Percentiles rank a stretch among this genome's conserved stretches.
These are phyloP conservation scores for Eucalyptus sp. DNA, from an alignment of 345 rosid genomes.

Conservation along the genomic window DNA sequence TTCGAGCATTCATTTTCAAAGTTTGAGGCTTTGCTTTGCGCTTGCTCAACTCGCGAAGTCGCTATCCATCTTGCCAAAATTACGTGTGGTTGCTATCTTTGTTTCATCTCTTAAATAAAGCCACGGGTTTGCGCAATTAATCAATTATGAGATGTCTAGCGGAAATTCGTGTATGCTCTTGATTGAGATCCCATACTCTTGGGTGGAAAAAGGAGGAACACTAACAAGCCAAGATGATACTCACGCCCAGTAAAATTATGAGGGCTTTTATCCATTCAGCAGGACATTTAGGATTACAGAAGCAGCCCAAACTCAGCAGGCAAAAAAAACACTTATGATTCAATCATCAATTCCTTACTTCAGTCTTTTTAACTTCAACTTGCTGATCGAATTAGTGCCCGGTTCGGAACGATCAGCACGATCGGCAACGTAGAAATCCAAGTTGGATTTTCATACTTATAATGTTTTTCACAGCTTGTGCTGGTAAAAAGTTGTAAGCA, in stretches of 20 bases:
- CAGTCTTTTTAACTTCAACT: not conserved
- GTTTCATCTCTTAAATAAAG: not conserved
- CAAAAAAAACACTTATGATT: not conserved
- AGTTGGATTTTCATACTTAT: not conserved
- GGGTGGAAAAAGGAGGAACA: not conserved
- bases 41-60: not conserved
- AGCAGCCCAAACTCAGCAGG: not conserved
- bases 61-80: not conserved
- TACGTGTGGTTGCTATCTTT: not conserved
- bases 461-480: not conserved
- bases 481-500: not conserved
- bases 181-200: not conserved
- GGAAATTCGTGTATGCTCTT: not conserved
- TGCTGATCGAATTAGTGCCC: not conserved
- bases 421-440: not conserved
- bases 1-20: not conserved
- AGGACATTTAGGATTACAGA: not conserved
- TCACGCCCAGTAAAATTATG: not conserved
- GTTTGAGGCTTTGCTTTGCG: not conserved
- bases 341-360: not conserved
- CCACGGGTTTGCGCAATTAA: not conserved
- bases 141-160: not conserved
- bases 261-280: not conserved
- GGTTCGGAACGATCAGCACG: not conserved
- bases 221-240: not conserved